Conservation (phyloP, 2,329 filamentous ascomycete species). For the Sclerotinia borealis region DNA sequence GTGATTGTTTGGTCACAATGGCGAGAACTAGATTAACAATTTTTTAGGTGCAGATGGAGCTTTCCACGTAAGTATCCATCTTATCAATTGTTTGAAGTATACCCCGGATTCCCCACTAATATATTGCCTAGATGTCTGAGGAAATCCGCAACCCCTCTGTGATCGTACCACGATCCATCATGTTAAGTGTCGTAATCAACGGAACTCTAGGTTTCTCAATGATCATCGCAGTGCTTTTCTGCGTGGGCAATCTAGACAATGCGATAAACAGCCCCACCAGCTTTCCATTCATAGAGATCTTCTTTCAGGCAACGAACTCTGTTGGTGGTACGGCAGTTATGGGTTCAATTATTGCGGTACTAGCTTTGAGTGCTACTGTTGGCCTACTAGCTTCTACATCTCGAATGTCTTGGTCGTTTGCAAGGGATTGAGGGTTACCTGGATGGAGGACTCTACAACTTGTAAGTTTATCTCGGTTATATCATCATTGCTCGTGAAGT, state of each 20-base stretch:
- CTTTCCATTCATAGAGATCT: conserved; percentile 45
- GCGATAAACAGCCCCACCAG: conserved; percentile 36
- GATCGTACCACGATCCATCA: conserved; percentile 30
- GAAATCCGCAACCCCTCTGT: conserved; percentile 12
- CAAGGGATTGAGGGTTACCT: conserved; percentile 40
- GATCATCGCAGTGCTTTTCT: conserved; percentile 34
- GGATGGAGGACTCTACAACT: conserved; percentile 35
- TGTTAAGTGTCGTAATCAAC: conserved; percentile 42
- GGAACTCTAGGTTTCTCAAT: conserved; percentile 40
- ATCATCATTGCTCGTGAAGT: not conserved
- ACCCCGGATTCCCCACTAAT: not conserved
- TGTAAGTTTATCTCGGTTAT: conserved; percentile 12
- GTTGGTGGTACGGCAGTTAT: conserved; percentile 41
- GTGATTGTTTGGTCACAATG: not conserved
- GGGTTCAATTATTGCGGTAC: conserved; percentile 38
- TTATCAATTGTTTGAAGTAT: not conserved
- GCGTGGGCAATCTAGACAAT: conserved; percentile 31
- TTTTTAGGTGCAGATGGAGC: conserved; percentile 8
- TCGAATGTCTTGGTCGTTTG: conserved; percentile 40
- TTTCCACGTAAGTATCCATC: not conserved
- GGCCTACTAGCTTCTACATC: conserved; percentile 32
- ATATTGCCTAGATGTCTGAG: conserved; percentile 4
- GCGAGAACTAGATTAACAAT: not conserved
- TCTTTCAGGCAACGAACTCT: conserved; percentile 43
- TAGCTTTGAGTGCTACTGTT: conserved; percentile 35